phyloP scores from a whole-genome alignment of 2,329 filamentous ascomycete species.

The Leptographium wingfieldii region DNA sequence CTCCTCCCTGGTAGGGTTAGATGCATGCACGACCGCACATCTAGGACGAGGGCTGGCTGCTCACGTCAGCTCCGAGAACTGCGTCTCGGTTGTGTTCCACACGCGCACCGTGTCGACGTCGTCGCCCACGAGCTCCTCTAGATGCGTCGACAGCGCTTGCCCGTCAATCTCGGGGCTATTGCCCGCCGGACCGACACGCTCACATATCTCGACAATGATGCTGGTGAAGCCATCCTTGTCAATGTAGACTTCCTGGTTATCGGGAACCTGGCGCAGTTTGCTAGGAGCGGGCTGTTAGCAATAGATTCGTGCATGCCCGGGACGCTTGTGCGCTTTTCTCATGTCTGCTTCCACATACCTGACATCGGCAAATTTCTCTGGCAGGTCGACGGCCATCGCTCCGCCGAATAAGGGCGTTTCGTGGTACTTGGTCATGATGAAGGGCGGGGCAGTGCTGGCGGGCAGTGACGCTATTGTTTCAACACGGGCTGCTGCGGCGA shows the following conservation, averaged over 20 bases:
- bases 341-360: slow-evolving; percentile 35
- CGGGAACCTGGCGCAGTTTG: slow-evolving; percentile 61
- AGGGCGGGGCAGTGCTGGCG: not conserved
- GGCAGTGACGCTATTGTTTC: no score
- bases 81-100: slow-evolving; percentile 50
- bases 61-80: slow-evolving; percentile 32
- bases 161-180: slow-evolving; percentile 50
- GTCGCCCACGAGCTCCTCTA: slow-evolving; percentile 55
- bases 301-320: not conserved
- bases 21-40: not conserved
- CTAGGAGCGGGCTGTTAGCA: slow-evolving; percentile 25
- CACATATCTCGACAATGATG: slow-evolving; percentile 82
- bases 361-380: slow-evolving; percentile 56
- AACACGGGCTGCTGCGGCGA: not conserved
- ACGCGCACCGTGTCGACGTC: slow-evolving; percentile 53
- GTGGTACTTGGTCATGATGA: slow-evolving; percentile 38
- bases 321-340: not conserved
- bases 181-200: slow-evolving; percentile 53
- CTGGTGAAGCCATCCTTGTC: slow-evolving; percentile 72
- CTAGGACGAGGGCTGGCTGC: not conserved
- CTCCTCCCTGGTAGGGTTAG: slow-evolving; percentile 22
- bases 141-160: slow-evolving; percentile 54
- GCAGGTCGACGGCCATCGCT: slow-evolving; percentile 57
- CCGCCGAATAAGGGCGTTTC: slow-evolving; percentile 57
- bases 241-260: slow-evolving; percentile 88